Evolutionary conservation across 352 stramenopile species (phyloP).

Genomic region (Pythium sukuiense): DNA sequence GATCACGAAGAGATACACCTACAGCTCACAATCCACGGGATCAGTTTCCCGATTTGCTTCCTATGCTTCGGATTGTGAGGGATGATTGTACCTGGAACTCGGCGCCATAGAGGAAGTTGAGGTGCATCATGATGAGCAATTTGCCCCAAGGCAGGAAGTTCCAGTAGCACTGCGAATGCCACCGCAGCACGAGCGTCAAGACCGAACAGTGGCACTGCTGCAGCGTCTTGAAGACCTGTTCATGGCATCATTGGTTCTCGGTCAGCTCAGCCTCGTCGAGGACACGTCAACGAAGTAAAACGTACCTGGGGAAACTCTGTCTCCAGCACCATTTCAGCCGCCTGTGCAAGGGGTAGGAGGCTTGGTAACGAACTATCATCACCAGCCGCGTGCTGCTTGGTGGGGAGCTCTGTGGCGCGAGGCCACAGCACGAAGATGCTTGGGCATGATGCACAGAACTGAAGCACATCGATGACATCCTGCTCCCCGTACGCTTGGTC

Average conservation of each 20-base stretch:
- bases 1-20: constrained; percentile 57
- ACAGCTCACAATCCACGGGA: background rate
- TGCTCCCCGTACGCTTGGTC: constrained; percentile 33
- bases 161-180: constrained; percentile 63
- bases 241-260: background rate
- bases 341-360: constrained; percentile 35
- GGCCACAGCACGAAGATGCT: constrained; percentile 43
- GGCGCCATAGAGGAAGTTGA: constrained; percentile 52
- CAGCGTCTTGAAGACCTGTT: constrained; percentile 44
- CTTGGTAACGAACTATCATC: background rate
- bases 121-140: constrained; percentile 48
- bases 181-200: constrained; percentile 43
- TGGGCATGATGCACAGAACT: constrained; percentile 28
- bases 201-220: constrained; percentile 50
- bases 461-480: constrained; percentile 40
- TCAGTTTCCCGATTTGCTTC: background rate
- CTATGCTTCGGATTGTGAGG: too few relatives aligned
- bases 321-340: constrained; percentile 46
- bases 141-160: constrained; percentile 73
- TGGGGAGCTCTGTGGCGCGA: background rate
- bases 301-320: constrained; percentile 54
- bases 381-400: background rate
- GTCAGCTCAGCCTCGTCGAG: background rate
- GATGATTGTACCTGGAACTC: constrained; percentile 51
- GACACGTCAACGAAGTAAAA: background rate